These are phyloP conservation scores for Coemansia asiatica DNA, from an alignment of 192 early-diverging fungal species.

Conservation along the genomic window DNA sequence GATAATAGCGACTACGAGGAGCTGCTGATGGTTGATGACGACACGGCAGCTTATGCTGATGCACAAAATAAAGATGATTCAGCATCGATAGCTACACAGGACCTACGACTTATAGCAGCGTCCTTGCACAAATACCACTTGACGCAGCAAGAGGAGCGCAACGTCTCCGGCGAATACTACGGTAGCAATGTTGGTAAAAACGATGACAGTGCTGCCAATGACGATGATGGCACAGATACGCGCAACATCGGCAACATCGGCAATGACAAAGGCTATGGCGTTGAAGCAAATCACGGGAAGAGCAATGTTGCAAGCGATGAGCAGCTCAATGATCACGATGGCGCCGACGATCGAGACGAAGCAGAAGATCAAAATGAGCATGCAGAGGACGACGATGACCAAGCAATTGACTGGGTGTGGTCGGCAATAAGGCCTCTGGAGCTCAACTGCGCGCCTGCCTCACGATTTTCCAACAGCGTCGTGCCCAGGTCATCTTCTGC, in stretches of 20 bases:
- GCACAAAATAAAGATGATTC: neutral
- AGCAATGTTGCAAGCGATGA: neutral
- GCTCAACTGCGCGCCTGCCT: constrained; percentile 43
- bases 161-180: neutral
- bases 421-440: constrained; percentile 40
- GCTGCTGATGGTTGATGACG: constrained; percentile 27
- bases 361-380: neutral
- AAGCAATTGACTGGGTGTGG: constrained; percentile 48
- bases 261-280: neutral
- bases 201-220: too few species aligned
- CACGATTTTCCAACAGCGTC: constrained; percentile 21
- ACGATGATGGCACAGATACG: neutral
- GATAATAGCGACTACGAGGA: constrained; percentile 22
- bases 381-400: constrained; percentile 14
- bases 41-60: constrained; percentile 1
- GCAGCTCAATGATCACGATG: neutral
- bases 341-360: constrained; percentile 2
- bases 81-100: too few species aligned
- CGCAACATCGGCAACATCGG: neutral
- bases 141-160: constrained; percentile 13
- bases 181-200: neutral
- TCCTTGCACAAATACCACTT: constrained; percentile 23
- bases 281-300: neutral
- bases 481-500: neutral
- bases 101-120: constrained; percentile 13